Evolutionary conservation across 768 basidiomycete species (phyloP).

Genomic region (Amanita fuliginea): DNA sequence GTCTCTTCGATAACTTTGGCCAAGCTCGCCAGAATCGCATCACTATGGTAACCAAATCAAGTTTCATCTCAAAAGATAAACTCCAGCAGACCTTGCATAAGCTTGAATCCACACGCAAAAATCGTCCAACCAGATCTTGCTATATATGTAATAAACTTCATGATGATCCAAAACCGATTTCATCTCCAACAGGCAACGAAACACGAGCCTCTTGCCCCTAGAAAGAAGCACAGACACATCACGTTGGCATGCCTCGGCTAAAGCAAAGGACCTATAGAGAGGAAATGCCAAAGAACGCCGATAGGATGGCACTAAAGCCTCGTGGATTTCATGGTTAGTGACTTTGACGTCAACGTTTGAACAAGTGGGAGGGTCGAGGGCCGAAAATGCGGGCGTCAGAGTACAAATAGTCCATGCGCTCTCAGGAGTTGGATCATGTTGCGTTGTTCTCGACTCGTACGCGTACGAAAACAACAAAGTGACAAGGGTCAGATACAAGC

Average conservation of each 20-base stretch:
- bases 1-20: conserved; percentile 28
- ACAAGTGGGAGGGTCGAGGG: conserved; percentile 64
- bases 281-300: conserved; percentile 70
- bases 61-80: background rate
- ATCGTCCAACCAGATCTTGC: conserved; percentile 80
- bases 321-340: conserved; percentile 32
- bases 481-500: conserved; percentile 58
- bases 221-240: conserved; percentile 52
- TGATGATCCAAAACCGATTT: conserved; percentile 71
- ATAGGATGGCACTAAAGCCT: conserved; percentile 51
- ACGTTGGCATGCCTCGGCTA: conserved; percentile 55
- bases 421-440: conserved; percentile 74
- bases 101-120: conserved; percentile 74
- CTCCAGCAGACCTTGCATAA: conserved; percentile 42
- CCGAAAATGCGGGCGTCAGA: conserved; percentile 71
- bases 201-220: conserved; percentile 49
- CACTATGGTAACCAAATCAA: conserved; percentile 29
- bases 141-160: conserved; percentile 83
- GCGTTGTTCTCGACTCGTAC: conserved; percentile 72
- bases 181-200: conserved; percentile 60
- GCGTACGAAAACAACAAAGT: conserved; percentile 70
- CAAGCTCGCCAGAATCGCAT: conserved; percentile 38
- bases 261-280: conserved; percentile 64
- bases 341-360: conserved; percentile 9
- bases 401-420: conserved; percentile 79